These are phyloP conservation scores for Inonotus obliquus DNA, from an alignment of 1,284 basidiomycete species.

Conservation along the genomic window DNA sequence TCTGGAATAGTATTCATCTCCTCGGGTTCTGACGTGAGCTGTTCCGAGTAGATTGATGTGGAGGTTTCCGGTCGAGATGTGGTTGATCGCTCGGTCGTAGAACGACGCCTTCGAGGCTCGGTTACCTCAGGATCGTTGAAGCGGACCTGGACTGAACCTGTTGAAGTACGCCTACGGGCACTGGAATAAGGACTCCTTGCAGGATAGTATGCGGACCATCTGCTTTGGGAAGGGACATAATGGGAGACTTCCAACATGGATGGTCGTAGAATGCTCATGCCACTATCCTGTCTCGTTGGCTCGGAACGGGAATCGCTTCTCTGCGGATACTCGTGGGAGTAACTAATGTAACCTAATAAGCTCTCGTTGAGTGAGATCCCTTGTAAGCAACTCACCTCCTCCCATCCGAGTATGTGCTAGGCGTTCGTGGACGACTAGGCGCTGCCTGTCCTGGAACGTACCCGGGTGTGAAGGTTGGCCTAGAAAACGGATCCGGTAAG, in stretches of 20 bases:
- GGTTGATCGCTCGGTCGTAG: background rate
- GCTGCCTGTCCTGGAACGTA: too few species aligned
- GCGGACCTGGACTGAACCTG: background rate
- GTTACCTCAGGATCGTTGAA: background rate
- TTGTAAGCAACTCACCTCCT: too few species aligned
- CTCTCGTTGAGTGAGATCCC: too few species aligned
- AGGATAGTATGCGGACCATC: background rate
- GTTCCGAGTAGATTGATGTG: background rate
- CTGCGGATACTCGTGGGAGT: background rate
- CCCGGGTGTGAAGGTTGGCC: too few species aligned
- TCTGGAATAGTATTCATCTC: background rate
- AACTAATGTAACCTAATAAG: background rate
- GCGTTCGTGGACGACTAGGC: too few species aligned
- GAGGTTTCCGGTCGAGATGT: background rate
- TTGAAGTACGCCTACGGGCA: background rate
- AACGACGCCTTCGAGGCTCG: background rate
- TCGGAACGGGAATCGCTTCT: background rate
- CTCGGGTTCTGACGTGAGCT: background rate
- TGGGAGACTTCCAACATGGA: background rate
- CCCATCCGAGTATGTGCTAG: too few species aligned
- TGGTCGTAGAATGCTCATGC: background rate
- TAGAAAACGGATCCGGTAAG: too few species aligned
- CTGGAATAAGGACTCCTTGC: background rate
- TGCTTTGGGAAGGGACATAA: background rate
- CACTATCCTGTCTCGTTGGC: background rate